Conservation (phyloP, 257 asterid genomes). For the Leonotis leonurus region DNA sequence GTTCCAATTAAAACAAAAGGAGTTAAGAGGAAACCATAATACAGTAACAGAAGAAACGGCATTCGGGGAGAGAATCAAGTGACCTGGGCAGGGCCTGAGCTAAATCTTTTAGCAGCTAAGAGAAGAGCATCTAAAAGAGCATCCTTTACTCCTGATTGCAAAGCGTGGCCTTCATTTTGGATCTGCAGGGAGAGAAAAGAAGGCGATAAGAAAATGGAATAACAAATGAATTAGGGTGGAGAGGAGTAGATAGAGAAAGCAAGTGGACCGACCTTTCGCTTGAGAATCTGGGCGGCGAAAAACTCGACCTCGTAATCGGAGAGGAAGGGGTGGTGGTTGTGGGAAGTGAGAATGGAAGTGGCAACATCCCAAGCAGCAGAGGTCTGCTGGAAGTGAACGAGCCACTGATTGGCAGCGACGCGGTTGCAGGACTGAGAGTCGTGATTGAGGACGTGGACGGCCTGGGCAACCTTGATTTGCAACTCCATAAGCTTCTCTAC, state of each 20-base stretch:
- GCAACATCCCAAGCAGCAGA: constrained; percentile 84
- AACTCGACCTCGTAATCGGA: constrained; percentile 63
- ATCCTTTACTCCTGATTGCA: constrained; percentile 71
- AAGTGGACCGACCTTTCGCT: constrained; percentile 54
- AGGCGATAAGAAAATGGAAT: not conserved
- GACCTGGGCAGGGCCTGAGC: constrained; percentile 90
- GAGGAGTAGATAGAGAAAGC: not conserved
- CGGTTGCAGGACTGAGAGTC: constrained; percentile 77
- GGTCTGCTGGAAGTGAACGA: constrained; percentile 80
- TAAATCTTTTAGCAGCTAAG: constrained; percentile 70
- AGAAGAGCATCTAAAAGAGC: constrained; percentile 70
- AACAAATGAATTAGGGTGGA: constrained; percentile 14
- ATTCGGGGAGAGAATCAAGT: not conserved
- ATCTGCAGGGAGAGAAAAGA: constrained; percentile 38
- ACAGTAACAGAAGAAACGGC: not conserved
- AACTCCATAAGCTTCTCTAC: constrained; percentile 60
- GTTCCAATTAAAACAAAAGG: constrained; percentile 18
- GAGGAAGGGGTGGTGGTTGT: constrained; percentile 31
- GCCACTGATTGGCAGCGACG: constrained; percentile 93
- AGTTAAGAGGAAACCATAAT: constrained; percentile 26
- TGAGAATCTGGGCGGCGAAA: constrained; percentile 92
- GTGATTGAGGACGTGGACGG: constrained; percentile 87
- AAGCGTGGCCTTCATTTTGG: constrained; percentile 54
- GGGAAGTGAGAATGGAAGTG: constrained; percentile 71
- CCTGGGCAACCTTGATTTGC: constrained; percentile 73